Evolutionary conservation across 148 eudicot genomes (phyloP).

Genomic region (Pharnaceum exiguum): DNA sequence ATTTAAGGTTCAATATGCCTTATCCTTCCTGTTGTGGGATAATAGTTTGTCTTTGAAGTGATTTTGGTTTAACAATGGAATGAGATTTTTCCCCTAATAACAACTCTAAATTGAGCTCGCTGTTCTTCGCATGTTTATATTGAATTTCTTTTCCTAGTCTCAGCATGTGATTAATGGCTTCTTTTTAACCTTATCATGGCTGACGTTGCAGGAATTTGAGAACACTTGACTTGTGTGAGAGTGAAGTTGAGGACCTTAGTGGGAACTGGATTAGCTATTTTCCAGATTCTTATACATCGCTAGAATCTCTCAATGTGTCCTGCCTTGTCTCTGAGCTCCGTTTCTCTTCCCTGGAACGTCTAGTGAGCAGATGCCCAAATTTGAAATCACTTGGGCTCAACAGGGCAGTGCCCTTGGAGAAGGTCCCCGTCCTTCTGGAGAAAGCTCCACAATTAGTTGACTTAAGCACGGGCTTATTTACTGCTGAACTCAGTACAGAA

Average conservation of each 20-base stretch:
- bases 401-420: constrained; percentile 77
- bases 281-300: constrained; percentile 66
- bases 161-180: not conserved
- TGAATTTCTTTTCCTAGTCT: not conserved
- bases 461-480: constrained; percentile 73
- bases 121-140: too few species aligned
- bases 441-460: constrained; percentile 78
- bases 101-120: not conserved
- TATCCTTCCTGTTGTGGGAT: too few species aligned
- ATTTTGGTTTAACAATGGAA: too few species aligned
- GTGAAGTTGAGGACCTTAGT: constrained; percentile 88
- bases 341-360: constrained; percentile 68
- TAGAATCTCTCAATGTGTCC: constrained; percentile 79
- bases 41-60: too few species aligned
- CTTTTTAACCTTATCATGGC: not conserved
- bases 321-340: constrained; percentile 77
- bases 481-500: constrained; percentile 64
- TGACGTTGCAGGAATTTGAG: constrained; percentile 53
- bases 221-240: constrained; percentile 76
- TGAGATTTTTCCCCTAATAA: too few species aligned
- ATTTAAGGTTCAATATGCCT: not conserved
- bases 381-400: constrained; percentile 73
- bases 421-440: constrained; percentile 49
- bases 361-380: constrained; percentile 70
- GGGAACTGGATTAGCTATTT: constrained; percentile 93